Conservation (phyloP, 2,329 filamentous ascomycete species). For the Colletotrichum sp. region DNA sequence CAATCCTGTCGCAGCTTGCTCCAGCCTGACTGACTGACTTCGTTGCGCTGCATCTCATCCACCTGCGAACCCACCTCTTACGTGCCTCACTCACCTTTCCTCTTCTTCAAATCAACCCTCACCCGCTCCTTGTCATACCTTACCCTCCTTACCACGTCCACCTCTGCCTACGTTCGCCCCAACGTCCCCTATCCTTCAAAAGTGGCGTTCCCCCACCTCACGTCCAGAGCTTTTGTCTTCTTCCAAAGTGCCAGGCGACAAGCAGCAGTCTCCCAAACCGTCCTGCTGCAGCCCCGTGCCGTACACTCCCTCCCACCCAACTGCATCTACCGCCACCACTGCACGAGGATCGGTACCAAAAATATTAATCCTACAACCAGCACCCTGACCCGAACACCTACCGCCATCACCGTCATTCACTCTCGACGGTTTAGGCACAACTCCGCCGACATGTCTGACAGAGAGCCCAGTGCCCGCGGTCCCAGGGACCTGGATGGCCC, state of each 20-base stretch:
- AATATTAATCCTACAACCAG: not conserved
- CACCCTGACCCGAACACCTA: not conserved
- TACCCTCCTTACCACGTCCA: not conserved
- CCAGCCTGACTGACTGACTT: not conserved
- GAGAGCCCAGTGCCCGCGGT: conserved; percentile 21
- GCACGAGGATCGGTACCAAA: not conserved
- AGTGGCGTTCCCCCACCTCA: conserved; percentile 20
- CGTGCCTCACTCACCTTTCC: no score
- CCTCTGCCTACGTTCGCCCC: not conserved
- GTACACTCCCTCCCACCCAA: not conserved
- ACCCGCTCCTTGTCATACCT: not conserved
- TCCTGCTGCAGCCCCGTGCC: conserved; percentile 15
- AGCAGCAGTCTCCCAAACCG: conserved; percentile 12
- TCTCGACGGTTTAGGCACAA: not conserved
- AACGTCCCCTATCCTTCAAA: conserved; percentile 10
- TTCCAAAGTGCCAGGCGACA: conserved; percentile 5
- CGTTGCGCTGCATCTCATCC: not conserved
- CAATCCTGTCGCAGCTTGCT: not conserved
- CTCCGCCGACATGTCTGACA: conserved; percentile 23
- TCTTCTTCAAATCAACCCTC: not conserved
- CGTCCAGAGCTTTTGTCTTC: not conserved
- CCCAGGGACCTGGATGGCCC: conserved; percentile 22
- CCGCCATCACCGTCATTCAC: not conserved
- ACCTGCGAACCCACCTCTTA: not conserved
- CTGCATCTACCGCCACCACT: not conserved